These are phyloP conservation scores for Prunus mira DNA, from an alignment of 306 rosid genomes.

Conservation along the genomic window DNA sequence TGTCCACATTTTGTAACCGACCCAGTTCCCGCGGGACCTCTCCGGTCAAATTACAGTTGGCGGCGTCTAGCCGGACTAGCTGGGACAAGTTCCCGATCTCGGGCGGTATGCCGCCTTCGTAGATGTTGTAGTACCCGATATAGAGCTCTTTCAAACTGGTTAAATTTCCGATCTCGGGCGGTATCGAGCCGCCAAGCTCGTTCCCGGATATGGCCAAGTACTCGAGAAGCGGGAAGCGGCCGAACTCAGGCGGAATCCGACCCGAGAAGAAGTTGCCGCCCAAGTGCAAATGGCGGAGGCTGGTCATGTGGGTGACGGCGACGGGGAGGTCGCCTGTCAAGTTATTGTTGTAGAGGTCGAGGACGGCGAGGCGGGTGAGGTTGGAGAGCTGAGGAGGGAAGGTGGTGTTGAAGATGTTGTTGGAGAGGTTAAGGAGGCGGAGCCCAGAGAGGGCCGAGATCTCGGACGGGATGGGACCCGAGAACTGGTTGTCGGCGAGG, in stretches of 20 bases:
- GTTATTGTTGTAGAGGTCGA: constrained; percentile 84
- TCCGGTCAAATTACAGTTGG: constrained; percentile 71
- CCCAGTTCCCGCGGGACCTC: constrained; percentile 78
- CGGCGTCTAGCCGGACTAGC: constrained; percentile 78
- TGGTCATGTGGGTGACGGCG: constrained; percentile 41
- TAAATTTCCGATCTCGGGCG: constrained; percentile 77
- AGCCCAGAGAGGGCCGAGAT: constrained; percentile 57
- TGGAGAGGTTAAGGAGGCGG: constrained; percentile 68
- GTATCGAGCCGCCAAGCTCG: constrained; percentile 62
- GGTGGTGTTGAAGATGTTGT: constrained; percentile 65
- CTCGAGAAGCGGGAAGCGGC: constrained; percentile 50
- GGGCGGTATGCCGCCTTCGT: constrained; percentile 65
- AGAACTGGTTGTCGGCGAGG: constrained; percentile 46
- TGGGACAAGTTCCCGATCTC: constrained; percentile 72
- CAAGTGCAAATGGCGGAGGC: constrained; percentile 77
- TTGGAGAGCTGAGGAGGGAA: constrained; percentile 54
- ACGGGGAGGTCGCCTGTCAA: constrained; percentile 73
- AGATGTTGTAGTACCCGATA: constrained; percentile 70
- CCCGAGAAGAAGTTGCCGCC: constrained; percentile 84
- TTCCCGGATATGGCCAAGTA: constrained; percentile 89
- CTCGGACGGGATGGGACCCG: constrained; percentile 60
- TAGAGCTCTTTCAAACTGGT: constrained; percentile 70
- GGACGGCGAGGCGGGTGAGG: constrained; percentile 52
- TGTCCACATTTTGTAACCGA: constrained; percentile 66
- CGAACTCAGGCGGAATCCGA: constrained; percentile 73